Evolutionary conservation across 768 basidiomycete species (phyloP).

Genomic region (Mycena amicta): DNA sequence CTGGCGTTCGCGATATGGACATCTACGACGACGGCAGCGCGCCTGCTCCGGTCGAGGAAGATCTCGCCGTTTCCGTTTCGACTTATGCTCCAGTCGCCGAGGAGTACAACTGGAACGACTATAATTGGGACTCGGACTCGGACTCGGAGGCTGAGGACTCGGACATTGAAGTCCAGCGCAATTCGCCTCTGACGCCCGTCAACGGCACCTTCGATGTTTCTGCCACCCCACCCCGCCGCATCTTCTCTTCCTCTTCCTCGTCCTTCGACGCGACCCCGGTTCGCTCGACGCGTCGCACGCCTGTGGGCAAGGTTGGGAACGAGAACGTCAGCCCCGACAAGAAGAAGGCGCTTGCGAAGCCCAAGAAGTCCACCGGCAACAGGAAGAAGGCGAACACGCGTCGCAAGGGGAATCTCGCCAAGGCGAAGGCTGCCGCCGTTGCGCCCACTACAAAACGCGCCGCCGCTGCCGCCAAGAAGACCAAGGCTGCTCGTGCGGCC

Average conservation of each 20-base stretch:
- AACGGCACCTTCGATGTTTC: no score
- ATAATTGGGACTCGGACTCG: not conserved
- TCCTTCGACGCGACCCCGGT: not conserved
- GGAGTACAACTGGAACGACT: not conserved
- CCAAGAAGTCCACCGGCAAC: not conserved
- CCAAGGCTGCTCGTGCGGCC: no score
- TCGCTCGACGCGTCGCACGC: not conserved
- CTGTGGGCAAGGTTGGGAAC: not conserved
- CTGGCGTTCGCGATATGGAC: not conserved
- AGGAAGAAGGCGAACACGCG: not conserved
- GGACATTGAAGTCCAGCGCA: no score
- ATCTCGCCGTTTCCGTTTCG: no score
- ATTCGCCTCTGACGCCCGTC: no score
- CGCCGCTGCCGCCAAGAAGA: not conserved
- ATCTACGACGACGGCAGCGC: not conserved
- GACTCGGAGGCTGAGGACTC: not conserved
- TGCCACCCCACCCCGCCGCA: not conserved
- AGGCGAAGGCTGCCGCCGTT: not conserved
- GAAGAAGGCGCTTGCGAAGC: not conserved
- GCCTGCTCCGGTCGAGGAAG: not conserved
- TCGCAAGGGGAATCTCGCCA: no score
- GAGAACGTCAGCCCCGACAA: not conserved
- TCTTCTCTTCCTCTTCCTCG: not conserved
- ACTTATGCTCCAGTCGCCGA: no score
- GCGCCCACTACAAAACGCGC: not conserved